Base-by-base conservation (phyloP, 2,329 filamentous ascomycete genomes). In the Zalaria obscura region DNA sequence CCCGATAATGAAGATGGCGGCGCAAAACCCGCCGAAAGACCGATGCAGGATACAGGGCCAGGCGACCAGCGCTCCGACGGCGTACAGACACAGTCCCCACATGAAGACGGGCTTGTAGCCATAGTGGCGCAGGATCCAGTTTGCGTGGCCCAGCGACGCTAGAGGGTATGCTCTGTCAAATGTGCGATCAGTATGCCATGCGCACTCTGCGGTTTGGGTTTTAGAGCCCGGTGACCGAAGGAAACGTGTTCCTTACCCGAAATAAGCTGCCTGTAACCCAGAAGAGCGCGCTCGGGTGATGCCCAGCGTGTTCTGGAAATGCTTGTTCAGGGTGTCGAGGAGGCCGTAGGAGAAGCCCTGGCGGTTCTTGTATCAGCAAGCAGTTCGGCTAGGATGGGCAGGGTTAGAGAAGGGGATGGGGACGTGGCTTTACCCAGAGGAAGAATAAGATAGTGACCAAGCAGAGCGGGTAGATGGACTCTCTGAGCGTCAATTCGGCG, bases 361-460 rank as follows among this genome's bases (percentile, higher is more conserved):
- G 3, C 26, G 32, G 4, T 18, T 9, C n/a, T n/a, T 18, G 18
- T 18, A 26, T 41, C 34, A 46, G 29, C 7, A 32, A 25, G 44
- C 40, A 38, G 10, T 28, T 8, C 25, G 18, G 31, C 7, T 10
- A 35, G n/a, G 8, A 28, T 34, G 8, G 34, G 4, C 2, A 9
- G 10, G 29, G 5, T 25, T 25, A 34, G 25, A 28, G 18, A 32
- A 32, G n/a, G 6, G 18, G 27, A 35, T 27, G 11, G 10, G 25
- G n/a, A n/a, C n/a, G n/a, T n/a, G n/a, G n/a, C 27, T 32, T n/a
- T 28, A 66, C 72, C 75, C 75, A 78, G 25, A 80, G 67, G 55
- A 80, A 78, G 62, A 79, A 80, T 1, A 80, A 59, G 38, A 77
- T 63, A 0, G 75, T 80, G 40, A 84, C 80, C 4, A 86, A 67